Base-by-base conservation (phyloP, 116 monocot genomes). In the Zostera marina region DNA sequence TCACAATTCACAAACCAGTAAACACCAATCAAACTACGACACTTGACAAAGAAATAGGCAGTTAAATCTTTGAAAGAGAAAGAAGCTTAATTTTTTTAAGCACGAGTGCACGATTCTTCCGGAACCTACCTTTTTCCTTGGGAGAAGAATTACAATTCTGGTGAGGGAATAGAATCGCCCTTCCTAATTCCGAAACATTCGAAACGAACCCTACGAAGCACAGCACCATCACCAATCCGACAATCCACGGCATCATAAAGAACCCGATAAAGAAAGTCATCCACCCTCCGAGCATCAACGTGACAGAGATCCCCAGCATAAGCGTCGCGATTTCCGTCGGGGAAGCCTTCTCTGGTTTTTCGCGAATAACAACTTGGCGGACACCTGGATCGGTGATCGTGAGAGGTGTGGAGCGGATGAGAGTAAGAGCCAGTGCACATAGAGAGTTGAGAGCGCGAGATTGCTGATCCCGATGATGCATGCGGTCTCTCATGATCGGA, bases 241-340 rank as follows among this genome's bases (percentile, higher is more conserved):
- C 53, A 41, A 90, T 66, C 85, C 85, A 82, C 8, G 91, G 85
- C 77, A 91, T 77, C 56, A 91, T 54, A 23, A 91, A 63, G 68
- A 85, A 79, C 16, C 91, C 91, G 41, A 91, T 59, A 42, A 82
- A 54, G 68, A 91, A 85, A 13, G 85, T 79, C 24, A 91, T 60
- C 19, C 79, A 91, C 24, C 91, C 85, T 55, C 84, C 81, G 0
- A 85, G 63, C 75, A 91, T 82, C 73, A 91, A 59, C 44, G 91
- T 72, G 21, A 82, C 42, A 15, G 85, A 85, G 8, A 74, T 73
- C 41, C 91, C 91, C 9, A 91, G 68, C 20, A 91, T 64, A 22
- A 91, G 70, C 53, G 82, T 68, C 11, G 75, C 85, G 13, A 79
- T 25, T 43, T 59, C 79, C 54, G 74, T 72, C 17, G 79, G 76